Conservation (phyloP, 257 asterid species). For the Rauvolfia tetraphylla region DNA sequence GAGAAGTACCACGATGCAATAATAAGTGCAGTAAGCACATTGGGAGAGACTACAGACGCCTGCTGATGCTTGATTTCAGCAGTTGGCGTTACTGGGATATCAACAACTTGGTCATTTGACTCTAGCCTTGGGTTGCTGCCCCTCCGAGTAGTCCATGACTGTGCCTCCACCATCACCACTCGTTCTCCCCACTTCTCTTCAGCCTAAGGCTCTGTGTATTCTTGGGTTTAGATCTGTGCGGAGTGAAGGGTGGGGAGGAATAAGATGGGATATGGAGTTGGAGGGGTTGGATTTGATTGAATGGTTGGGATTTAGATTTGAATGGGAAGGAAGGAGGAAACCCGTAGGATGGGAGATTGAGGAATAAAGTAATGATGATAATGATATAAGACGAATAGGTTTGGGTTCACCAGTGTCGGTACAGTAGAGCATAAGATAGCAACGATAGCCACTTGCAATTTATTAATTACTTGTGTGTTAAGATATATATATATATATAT, state of each 20-base stretch:
- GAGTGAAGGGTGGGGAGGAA: slow-evolving; percentile 7
- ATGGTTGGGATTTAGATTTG: slow-evolving; percentile 69
- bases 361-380: slow-evolving; percentile 1
- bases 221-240: slow-evolving; percentile 13
- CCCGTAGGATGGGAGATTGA: slow-evolving; percentile 29
- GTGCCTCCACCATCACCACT: slow-evolving; percentile 74
- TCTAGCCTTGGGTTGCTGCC: slow-evolving; percentile 94
- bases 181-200: neutral
- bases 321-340: slow-evolving; percentile 1
- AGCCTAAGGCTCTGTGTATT: neutral
- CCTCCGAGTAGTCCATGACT: slow-evolving; percentile 91
- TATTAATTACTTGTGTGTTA: neutral
- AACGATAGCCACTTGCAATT: neutral
- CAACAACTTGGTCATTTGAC: slow-evolving; percentile 62
- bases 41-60: slow-evolving; percentile 46
- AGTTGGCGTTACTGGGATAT: slow-evolving; percentile 91
- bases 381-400: neutral
- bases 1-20: slow-evolving; percentile 87
- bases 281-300: slow-evolving; percentile 37
- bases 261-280: slow-evolving; percentile 3
- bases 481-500: neutral
- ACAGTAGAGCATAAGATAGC: neutral
- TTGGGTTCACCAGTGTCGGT: slow-evolving; percentile 48
- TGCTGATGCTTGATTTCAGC: slow-evolving; percentile 72
- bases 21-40: slow-evolving; percentile 55